phyloP scores from a whole-genome alignment of 2,329 filamentous ascomycete genomes.

The Talaromyces sp. region DNA sequence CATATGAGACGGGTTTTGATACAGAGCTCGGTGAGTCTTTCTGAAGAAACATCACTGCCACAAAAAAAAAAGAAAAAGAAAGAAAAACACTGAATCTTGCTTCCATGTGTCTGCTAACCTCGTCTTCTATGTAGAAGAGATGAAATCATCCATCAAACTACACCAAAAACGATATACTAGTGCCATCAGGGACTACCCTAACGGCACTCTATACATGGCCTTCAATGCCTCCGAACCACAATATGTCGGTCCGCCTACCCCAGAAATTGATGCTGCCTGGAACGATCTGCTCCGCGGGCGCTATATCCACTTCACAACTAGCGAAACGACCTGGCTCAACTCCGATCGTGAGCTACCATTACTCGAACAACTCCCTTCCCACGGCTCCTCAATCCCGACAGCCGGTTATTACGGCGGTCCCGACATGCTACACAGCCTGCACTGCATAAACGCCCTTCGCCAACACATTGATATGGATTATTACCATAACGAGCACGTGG shows the following conservation, averaged over 20 bases:
- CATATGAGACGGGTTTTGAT: constrained; percentile 4
- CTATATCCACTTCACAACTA: constrained; percentile 14
- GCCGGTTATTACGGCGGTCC: constrained; percentile 19
- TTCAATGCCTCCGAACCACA: constrained; percentile 12
- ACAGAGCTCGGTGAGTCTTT: constrained; percentile 11
- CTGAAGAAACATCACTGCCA: neutral
- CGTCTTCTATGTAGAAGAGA: neutral
- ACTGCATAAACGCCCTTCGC: constrained; percentile 20
- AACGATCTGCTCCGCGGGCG: neutral
- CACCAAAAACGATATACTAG: constrained; percentile 13
- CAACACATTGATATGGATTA: constrained; percentile 20
- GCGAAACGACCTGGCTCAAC: constrained; percentile 13
- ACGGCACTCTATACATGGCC: constrained; percentile 16
- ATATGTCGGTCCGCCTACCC: constrained; percentile 5
- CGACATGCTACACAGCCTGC: constrained; percentile 21
- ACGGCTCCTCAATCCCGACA: constrained; percentile 9
- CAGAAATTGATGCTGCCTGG: constrained; percentile 16
- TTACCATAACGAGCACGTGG: constrained; percentile 17
- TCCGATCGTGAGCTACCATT: neutral
- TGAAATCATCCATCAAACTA: constrained; percentile 15
- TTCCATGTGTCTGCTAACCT: neutral
- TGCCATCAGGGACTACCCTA: constrained; percentile 11
- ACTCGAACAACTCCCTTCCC: constrained; percentile 1
- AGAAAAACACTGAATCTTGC: neutral
- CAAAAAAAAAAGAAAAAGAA: too few relatives aligned